Percentiles rank a stretch among this genome's conserved stretches.
These are phyloP conservation scores for Acacia pycnantha DNA, from an alignment of 331 rosid species.

Conservation along the genomic window DNA sequence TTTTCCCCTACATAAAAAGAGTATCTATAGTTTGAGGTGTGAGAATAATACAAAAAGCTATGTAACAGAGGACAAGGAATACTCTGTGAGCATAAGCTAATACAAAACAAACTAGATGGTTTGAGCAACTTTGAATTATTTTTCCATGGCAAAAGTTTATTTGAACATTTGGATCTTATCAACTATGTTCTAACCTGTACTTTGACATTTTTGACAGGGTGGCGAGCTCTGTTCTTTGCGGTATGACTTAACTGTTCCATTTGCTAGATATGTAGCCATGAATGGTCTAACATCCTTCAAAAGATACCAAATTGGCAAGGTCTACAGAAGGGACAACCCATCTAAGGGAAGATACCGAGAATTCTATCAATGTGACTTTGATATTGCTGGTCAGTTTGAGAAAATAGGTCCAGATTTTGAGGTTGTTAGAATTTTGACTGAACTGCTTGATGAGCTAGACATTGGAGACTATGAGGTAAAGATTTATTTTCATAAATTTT, in stretches of 20 bases:
- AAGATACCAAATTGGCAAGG: constrained; percentile 94
- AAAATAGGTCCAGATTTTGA: constrained; percentile 93
- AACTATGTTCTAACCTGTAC: neutral
- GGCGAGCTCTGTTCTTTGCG: constrained; percentile 90
- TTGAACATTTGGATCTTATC: no score
- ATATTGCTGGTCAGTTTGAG: constrained; percentile 87
- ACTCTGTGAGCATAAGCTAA: neutral
- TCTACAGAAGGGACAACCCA: constrained; percentile 94
- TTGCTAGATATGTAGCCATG: constrained; percentile 91
- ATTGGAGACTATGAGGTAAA: constrained; percentile 87
- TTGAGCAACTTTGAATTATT: neutral
- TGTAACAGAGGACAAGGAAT: neutral
- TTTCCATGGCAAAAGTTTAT: neutral
- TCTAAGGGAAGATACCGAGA: constrained; percentile 95
- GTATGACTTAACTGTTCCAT: constrained; percentile 22
- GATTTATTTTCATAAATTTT: constrained; percentile 17
- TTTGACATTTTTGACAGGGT: constrained; percentile 59
- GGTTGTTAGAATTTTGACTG: constrained; percentile 77
- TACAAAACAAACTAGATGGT: constrained; percentile 1
- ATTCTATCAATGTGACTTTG: constrained; percentile 92
- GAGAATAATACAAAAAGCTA: neutral
- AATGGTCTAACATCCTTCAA: constrained; percentile 85
- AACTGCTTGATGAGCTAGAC: constrained; percentile 78
- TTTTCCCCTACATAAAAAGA: neutral
- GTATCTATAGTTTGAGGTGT: neutral